Evolutionary conservation across 805 yeast genomes (phyloP), one percentile per base, ranked within the genome.

Genomic region (Myxozyma melibiosi): DNA sequence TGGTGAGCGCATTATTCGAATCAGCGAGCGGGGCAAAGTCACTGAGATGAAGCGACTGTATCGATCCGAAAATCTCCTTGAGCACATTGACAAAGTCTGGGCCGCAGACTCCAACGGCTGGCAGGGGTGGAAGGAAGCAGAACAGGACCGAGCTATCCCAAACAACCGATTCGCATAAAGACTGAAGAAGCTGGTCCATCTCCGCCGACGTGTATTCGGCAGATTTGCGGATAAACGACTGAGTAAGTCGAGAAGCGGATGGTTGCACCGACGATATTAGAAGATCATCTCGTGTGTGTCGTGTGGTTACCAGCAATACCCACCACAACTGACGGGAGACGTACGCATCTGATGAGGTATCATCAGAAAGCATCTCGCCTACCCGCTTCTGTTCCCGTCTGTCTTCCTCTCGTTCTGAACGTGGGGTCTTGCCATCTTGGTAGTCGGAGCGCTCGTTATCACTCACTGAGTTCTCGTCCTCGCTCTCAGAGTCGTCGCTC

Each of bases 141-240:
- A 43, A 33, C 11, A 71, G 53, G 24, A 65, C 31, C 2, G 71
- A 70, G 34, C 65, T 60, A 47, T 74, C 75, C 73, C 74, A 74
- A 2, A 72, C 73, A n/a, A 71, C 55, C 50, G 72, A 73, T 18
- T 70, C 70, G 16, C 70, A 53, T 24, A 74, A 59, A 2, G 58
- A 58, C 38, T 66, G 65, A 25, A 72, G 43, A 39, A 56, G 54
- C 9, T 53, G 44, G n/a, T 64, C 64, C 14, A 67, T 49, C 8
- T 49, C 61, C 13, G 40, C 16, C 5, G 30, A 14, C 7, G 37
- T 37, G n/a, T 43, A 11, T 14, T 52, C 62, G 9, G 38, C 37
- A 24, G 18, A 43, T 18, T 44, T 45, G 20, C 38, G 53, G n/a
- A 43, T 4, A 44, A 60, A 53, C 7, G 51, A 20, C 28, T 40